Base-by-base conservation (phyloP, 495 filamentous ascomycete species). In the Sordaria brevicollis region DNA sequence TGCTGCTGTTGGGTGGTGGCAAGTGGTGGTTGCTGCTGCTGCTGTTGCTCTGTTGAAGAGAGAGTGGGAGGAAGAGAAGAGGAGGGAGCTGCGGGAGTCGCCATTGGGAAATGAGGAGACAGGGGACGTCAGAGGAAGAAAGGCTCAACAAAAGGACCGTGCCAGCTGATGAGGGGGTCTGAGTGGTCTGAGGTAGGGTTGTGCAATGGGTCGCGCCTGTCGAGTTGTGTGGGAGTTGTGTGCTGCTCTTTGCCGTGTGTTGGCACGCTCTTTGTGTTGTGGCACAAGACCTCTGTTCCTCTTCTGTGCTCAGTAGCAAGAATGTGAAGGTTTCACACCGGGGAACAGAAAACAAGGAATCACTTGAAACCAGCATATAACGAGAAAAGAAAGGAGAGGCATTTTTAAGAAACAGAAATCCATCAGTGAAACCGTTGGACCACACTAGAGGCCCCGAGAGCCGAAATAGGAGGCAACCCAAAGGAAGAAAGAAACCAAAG, bases 11-110 rank as follows among this genome's bases (percentile, higher is more conserved):
- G 33, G n/a, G n/a, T n/a, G 65, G 36, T 67, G 33, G 9, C 65
- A 37, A n/a, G 38, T 31, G 35, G 35, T 67, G 35, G 37, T 15
- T 38, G 43, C 13, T 54, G 43, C 19, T 21, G 35, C 41, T n/a
- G 37, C 8, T 38, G 43, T 25, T 54, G 43, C 19, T 21, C 31
- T 35, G 70, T 13, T 31, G 65, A 34, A 57, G 69, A 21, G 35
- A 72, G 68, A 43, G 39, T 68, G 41, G 37, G 69, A 66, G 35
- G 67, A 57, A 65, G 41, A 69, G 68, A 37, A 70, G 69, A 69
- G 37, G 57, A 69, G 25, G 38, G 54, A 41, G 68, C 57, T 68
- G 49, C 49, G 29, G 67, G 65, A 41, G 67, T 19, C 31, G 67
- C 39, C 35, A 54, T 31, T 38, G 67, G 38, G 38, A 68, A 54